A percentile compares a stretch with the other conserved stretches of the same genome.
phyloP scores from a whole-genome alignment of 176 grass and related monocot genomes.

The Avena insularis region DNA sequence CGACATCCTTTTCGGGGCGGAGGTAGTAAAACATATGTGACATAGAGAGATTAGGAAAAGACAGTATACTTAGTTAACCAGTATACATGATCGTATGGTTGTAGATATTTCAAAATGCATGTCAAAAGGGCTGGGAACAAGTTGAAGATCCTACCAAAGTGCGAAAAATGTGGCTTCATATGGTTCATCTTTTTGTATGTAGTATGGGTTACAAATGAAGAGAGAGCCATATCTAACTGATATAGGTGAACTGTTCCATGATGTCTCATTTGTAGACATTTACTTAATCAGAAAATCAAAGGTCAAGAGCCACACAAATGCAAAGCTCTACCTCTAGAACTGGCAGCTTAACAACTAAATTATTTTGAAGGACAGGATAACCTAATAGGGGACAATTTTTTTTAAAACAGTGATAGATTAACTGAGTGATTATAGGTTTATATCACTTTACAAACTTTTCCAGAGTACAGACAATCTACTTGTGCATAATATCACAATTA shows the following conservation, averaged over 20 bases:
- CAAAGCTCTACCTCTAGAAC: constrained; percentile 14
- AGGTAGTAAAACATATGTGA: not conserved
- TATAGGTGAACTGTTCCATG: not conserved
- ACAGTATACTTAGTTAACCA: not conserved
- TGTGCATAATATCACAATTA: constrained; percentile 8
- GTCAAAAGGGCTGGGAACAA: constrained; percentile 8
- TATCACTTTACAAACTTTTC: constrained; percentile 12
- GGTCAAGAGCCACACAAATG: not conserved
- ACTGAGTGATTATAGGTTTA: not conserved
- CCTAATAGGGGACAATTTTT: not conserved
- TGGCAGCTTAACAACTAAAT: not conserved
- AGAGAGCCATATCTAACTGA: not conserved
- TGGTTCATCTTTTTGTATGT: constrained; percentile 10
- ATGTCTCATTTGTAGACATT: not conserved
- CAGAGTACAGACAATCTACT: not conserved
- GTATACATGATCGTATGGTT: not conserved
- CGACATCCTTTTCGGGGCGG: too few species aligned
- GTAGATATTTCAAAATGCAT: constrained; percentile 9
- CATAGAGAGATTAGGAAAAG: not conserved
- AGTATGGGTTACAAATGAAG: not conserved
- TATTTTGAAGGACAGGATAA: constrained; percentile 12
- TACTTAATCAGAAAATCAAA: constrained; percentile 10
- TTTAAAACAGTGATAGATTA: not conserved
- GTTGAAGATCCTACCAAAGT: constrained; percentile 19
- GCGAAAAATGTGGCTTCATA: not conserved